phyloP scores from a whole-genome alignment of 2,329 filamentous ascomycete species.

The Helminthosporium solani region DNA sequence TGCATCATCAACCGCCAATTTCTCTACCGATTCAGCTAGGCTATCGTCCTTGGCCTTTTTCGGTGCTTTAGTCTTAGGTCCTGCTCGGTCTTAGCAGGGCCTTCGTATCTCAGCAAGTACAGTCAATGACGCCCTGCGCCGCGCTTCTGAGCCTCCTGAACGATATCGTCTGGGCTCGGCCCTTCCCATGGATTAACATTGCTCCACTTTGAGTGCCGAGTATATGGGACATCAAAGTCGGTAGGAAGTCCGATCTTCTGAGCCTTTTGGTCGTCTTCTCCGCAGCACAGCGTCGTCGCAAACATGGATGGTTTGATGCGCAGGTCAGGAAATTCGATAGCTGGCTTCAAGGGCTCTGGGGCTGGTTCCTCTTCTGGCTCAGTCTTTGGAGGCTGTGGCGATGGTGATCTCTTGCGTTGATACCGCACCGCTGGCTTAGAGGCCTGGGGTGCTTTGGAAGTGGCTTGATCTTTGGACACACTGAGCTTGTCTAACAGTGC shows the following conservation, averaged over 20 bases:
- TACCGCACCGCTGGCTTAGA: constrained; percentile 1
- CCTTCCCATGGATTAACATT: constrained; percentile 68
- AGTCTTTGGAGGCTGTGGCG: constrained; percentile 20
- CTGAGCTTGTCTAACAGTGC: constrained; percentile 48
- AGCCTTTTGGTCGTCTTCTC: constrained; percentile 5
- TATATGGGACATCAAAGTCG: constrained; percentile 44
- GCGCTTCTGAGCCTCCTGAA: constrained; percentile 73
- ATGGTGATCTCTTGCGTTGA: constrained; percentile 28
- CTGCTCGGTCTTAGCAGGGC: constrained; percentile 18
- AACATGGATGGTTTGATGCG: constrained; percentile 54
- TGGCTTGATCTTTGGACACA: constrained; percentile 22
- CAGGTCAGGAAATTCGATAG: constrained; percentile 38
- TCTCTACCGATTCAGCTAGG: constrained; percentile 51
- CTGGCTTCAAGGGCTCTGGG: constrained; percentile 15
- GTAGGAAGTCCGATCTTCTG: constrained; percentile 1
- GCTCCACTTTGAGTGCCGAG: constrained; percentile 38
- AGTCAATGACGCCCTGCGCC: constrained; percentile 41
- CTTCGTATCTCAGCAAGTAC: constrained; percentile 5
- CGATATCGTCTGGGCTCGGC: constrained; percentile 89
- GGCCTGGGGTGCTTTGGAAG: neutral
- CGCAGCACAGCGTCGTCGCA: constrained; percentile 51
- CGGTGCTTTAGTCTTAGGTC: constrained; percentile 24
- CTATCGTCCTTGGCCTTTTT: constrained; percentile 33
- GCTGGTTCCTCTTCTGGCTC: constrained; percentile 9
- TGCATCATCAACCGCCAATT: constrained; percentile 52